phyloP scores from a whole-genome alignment of 495 filamentous ascomycete genomes.

The Pyrenula massariospora region DNA sequence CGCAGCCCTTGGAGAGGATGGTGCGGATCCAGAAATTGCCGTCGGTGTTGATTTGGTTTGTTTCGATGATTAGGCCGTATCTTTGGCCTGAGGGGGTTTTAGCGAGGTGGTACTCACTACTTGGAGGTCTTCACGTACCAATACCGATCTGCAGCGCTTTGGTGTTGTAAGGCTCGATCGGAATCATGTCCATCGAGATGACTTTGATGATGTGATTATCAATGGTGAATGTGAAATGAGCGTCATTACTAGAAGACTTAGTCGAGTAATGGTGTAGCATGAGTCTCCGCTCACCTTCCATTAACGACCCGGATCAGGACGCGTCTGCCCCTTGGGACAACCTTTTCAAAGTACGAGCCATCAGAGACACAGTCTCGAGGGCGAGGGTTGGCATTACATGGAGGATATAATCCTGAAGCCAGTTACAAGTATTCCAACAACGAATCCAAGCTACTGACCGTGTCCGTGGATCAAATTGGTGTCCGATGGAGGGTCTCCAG shows the following conservation, averaged over 20 bases:
- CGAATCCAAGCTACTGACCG: neutral
- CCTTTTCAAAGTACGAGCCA: neutral
- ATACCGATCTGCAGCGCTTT: neutral
- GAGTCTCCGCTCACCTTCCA: neutral
- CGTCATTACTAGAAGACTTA: constrained; percentile 2
- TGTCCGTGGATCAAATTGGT: neutral
- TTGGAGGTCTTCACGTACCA: neutral
- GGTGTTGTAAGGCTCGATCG: constrained; percentile 28
- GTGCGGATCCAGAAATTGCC: constrained; percentile 54
- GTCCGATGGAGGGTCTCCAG: neutral
- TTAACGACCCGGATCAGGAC: neutral
- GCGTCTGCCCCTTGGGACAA: neutral
- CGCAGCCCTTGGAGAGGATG: constrained; percentile 19
- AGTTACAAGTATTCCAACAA: neutral
- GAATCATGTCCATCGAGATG: constrained; percentile 34
- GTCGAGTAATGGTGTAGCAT: neutral
- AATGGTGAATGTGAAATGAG: constrained; percentile 34
- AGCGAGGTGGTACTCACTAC: constrained; percentile 1
- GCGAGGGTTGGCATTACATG: neutral
- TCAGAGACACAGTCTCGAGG: neutral
- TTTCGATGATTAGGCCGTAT: constrained; percentile 57
- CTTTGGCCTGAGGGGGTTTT: constrained; percentile 54
- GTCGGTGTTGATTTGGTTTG: constrained; percentile 22
- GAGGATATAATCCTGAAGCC: neutral
- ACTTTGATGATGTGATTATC: constrained; percentile 36